These are phyloP conservation scores for Corymbia maculata DNA, from an alignment of 345 rosid species.

Conservation along the genomic window DNA sequence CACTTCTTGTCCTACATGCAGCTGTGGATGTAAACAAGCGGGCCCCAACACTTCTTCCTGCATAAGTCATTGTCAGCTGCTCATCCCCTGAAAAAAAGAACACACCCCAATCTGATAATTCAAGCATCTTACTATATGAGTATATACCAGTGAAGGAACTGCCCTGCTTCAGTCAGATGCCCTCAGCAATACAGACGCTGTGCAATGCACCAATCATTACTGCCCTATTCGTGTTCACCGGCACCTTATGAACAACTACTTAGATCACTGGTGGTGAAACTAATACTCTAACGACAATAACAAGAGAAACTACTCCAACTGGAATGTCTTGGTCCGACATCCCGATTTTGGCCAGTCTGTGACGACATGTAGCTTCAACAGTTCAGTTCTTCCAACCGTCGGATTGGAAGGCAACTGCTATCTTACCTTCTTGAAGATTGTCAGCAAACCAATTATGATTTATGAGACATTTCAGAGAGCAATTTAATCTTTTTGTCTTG, in stretches of 20 bases:
- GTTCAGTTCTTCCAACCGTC: conserved; percentile 23
- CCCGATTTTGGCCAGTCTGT: conserved; percentile 35
- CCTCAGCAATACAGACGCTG: conserved; percentile 5
- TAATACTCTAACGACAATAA: conserved; percentile 40
- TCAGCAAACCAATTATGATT: not conserved
- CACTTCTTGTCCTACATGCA: conserved; percentile 38
- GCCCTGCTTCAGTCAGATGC: not conserved
- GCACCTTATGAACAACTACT: conserved; percentile 43
- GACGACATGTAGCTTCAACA: conserved; percentile 38
- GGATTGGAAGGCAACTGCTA: conserved; percentile 24
- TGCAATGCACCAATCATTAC: conserved; percentile 46
- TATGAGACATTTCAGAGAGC: not conserved
- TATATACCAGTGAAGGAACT: conserved; percentile 14
- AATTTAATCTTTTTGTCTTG: not conserved
- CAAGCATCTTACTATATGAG: not conserved
- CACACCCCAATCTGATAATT: not conserved
- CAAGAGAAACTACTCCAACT: conserved; percentile 34
- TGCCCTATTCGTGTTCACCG: conserved; percentile 47
- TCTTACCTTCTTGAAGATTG: not conserved
- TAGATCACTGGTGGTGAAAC: conserved; percentile 38
- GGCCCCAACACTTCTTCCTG: conserved; percentile 14
- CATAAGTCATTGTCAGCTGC: not conserved
- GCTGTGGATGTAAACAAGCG: conserved; percentile 57
- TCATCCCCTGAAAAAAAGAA: not conserved
- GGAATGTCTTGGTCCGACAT: conserved; percentile 52